These are phyloP conservation scores for Flaveria sonorensis DNA, from an alignment of 129 eudicot species.

Conservation along the genomic window DNA sequence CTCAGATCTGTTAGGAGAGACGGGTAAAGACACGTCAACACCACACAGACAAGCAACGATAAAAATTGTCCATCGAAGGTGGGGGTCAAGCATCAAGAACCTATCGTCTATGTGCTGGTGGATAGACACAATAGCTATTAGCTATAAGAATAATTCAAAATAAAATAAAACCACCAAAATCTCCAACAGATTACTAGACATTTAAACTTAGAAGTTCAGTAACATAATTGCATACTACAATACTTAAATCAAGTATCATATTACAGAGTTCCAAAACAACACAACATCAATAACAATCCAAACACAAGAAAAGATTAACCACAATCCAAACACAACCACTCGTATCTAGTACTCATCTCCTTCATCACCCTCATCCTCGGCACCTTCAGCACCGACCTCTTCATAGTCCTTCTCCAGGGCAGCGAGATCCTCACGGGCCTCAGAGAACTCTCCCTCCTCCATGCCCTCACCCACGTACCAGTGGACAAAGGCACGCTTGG, in stretches of 20 bases:
- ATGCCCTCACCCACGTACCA: constrained; percentile 86
- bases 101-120: no score
- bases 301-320: not conserved
- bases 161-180: not conserved
- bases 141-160: no score
- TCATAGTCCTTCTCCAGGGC: constrained; percentile 72
- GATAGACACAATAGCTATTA: no score
- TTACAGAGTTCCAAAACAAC: not conserved
- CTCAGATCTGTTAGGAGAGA: no score
- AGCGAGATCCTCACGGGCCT: constrained; percentile 74
- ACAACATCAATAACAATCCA: not conserved
- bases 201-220: not conserved
- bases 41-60: no score
- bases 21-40: no score
- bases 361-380: constrained; percentile 63
- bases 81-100: no score
- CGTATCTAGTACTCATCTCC: constrained; percentile 52
- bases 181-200: not conserved
- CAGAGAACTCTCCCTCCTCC: constrained; percentile 82
- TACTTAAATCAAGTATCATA: not conserved
- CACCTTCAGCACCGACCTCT: constrained; percentile 69
- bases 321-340: constrained; percentile 20
- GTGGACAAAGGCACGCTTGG: constrained; percentile 69
- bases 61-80: no score
- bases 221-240: not conserved